A percentile compares a stretch with the other conserved stretches of the same genome.
Conservation (phyloP, 352 stramenopile species). For the Globisporangium mamillatum region DNA sequence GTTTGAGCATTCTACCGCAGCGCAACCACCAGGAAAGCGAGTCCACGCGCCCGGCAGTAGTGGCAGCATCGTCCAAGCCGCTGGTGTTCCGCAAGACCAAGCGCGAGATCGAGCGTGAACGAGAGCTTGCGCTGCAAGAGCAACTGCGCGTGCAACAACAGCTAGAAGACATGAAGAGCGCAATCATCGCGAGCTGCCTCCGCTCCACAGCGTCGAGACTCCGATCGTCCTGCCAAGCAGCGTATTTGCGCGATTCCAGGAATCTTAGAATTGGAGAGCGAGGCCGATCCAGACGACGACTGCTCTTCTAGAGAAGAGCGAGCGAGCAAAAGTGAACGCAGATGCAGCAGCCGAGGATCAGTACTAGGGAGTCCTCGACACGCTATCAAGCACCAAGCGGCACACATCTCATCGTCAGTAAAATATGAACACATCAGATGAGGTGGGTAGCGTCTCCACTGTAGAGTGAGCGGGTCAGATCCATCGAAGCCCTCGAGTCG, state of each 20-base stretch:
- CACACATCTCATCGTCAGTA: not conserved
- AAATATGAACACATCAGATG: slow-evolving; percentile 6
- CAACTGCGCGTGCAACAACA: slow-evolving; percentile 22
- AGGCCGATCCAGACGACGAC: slow-evolving; percentile 27
- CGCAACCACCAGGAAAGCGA: not conserved
- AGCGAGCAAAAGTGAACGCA: not conserved
- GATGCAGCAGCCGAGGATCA: not conserved
- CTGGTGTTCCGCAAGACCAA: slow-evolving; percentile 59
- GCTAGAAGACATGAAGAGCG: slow-evolving; percentile 11
- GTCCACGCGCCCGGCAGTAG: not conserved
- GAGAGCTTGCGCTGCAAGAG: slow-evolving; percentile 25
- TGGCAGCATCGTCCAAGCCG: slow-evolving; percentile 23
- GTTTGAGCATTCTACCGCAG: slow-evolving; percentile 12
- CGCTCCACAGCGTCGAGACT: slow-evolving; percentile 3
- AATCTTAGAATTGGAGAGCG: slow-evolving; percentile 18
- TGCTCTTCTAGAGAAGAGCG: slow-evolving; percentile 34
- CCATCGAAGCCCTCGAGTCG: not conserved
- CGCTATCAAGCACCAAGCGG: not conserved
- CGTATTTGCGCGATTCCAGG: slow-evolving; percentile 1
- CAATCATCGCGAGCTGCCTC: slow-evolving; percentile 7
- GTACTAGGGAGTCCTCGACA: not conserved
- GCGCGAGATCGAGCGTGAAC: slow-evolving; percentile 44
- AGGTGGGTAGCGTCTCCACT: not conserved
- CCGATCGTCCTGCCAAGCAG: slow-evolving; percentile 10
- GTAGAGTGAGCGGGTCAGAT: not conserved